A percentile compares a stretch with the other conserved stretches of the same genome.
Evolutionary conservation across 1,139 yeast genomes (phyloP).

Genomic region (Yamadazyma epiphylla): DNA sequence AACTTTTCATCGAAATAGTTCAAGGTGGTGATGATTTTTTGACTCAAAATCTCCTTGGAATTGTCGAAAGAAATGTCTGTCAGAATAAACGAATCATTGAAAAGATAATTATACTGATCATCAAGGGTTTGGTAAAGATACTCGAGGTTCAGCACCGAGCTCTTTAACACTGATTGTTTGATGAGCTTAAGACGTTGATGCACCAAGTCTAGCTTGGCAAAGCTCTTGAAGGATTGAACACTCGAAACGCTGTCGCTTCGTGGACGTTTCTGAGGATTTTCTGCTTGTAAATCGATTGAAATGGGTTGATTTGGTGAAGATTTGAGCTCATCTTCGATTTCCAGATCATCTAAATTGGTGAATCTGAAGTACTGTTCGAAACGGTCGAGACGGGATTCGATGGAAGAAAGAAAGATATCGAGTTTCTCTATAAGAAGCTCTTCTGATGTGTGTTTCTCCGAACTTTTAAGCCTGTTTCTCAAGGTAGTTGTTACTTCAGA

Average conservation of each 20-base stretch:
- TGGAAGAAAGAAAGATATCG: constrained; percentile 49
- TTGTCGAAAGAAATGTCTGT: constrained; percentile 14
- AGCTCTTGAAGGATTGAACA: constrained; percentile 27
- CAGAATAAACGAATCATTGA: constrained; percentile 17
- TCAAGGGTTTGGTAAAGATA: constrained; percentile 48
- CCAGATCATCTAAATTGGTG: constrained; percentile 12
- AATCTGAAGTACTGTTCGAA: constrained; percentile 50
- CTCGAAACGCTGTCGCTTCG: constrained; percentile 27
- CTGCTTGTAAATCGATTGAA: not conserved
- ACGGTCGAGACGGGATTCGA: constrained; percentile 49
- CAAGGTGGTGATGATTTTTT: constrained; percentile 49
- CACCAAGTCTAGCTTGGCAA: constrained; percentile 37
- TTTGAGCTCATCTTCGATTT: constrained; percentile 11
- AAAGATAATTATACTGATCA: constrained; percentile 50
- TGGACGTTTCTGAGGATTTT: constrained; percentile 4
- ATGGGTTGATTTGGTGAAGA: not conserved
- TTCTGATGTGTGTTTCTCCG: constrained; percentile 29
- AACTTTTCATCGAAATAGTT: constrained; percentile 57
- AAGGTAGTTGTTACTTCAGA: constrained; percentile 12
- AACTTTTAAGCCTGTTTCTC: constrained; percentile 11
- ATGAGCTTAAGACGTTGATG: constrained; percentile 42
- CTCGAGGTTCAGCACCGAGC: constrained; percentile 44
- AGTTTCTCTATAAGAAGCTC: constrained; percentile 48
- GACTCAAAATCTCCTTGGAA: constrained; percentile 31
- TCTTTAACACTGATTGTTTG: constrained; percentile 39